These are phyloP conservation scores for Monosporozyma siamensis DNA, from an alignment of 805 yeast genomes.

Conservation along the genomic window DNA sequence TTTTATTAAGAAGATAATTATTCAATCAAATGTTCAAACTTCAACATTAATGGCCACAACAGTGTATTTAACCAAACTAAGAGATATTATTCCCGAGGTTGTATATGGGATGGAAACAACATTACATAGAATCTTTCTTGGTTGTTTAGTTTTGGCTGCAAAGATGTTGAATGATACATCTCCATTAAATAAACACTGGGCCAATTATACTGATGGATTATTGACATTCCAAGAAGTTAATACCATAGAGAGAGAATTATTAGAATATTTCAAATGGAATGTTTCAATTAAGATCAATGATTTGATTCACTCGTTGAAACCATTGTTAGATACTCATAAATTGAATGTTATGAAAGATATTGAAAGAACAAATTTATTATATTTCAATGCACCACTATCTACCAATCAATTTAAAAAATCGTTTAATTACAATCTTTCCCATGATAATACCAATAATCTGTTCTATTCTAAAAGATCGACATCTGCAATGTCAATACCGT, in stretches of 20 bases:
- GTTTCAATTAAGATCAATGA: constrained; percentile 63
- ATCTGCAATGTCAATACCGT: constrained; percentile 33
- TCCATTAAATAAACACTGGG: constrained; percentile 95
- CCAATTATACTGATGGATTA: constrained; percentile 81
- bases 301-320: constrained; percentile 56
- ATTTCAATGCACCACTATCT: constrained; percentile 17
- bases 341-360: not conserved
- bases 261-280: constrained; percentile 79
- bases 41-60: constrained; percentile 90
- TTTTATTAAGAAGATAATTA: constrained; percentile 66
- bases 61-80: constrained; percentile 70
- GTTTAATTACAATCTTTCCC: constrained; percentile 11
- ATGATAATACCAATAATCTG: not conserved
- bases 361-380: constrained; percentile 31
- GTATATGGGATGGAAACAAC: constrained; percentile 88
- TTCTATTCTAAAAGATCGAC: constrained; percentile 23
- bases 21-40: constrained; percentile 84
- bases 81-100: constrained; percentile 79
- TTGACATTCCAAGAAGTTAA: constrained; percentile 72
- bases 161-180: constrained; percentile 87
- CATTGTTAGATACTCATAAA: constrained; percentile 58
- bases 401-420: constrained; percentile 9
- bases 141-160: constrained; percentile 84
- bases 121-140: constrained; percentile 84
- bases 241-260: constrained; percentile 81